Percentiles rank a stretch among this genome's conserved stretches.
These are phyloP conservation scores for Cornus controversa DNA, from an alignment of 148 eudicot species.

Conservation along the genomic window DNA sequence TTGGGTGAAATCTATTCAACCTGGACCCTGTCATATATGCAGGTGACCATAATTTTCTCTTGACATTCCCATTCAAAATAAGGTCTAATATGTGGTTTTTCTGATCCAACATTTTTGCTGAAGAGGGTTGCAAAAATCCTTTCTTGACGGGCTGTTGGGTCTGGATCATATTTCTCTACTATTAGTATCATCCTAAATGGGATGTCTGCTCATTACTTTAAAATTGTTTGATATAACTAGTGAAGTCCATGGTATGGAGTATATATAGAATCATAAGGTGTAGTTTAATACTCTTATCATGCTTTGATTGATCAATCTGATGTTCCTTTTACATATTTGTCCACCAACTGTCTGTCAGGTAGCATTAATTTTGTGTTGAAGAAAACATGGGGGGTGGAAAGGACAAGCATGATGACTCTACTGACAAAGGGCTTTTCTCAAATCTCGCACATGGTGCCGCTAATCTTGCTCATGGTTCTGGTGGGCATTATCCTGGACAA, in stretches of 20 bases:
- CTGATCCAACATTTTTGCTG: neutral
- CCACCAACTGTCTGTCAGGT: neutral
- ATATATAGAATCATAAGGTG: neutral
- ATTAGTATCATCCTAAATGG: no score
- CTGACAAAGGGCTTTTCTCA: constrained; percentile 62
- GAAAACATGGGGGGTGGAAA: constrained; percentile 72
- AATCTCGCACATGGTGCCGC: constrained; percentile 34
- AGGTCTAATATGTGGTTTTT: neutral
- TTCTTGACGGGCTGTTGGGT: no score
- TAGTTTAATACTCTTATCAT: neutral
- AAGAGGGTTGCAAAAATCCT: no score
- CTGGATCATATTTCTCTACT: no score
- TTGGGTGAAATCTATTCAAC: no score
- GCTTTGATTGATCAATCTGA: neutral
- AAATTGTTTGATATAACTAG: neutral
- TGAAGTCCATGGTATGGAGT: neutral
- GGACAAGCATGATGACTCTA: constrained; percentile 53
- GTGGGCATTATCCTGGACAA: constrained; percentile 36
- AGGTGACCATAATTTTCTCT: no score
- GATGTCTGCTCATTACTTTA: no score
- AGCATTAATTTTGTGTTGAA: constrained; percentile 17
- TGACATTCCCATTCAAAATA: neutral
- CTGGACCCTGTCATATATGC: no score
- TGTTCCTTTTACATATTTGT: neutral
- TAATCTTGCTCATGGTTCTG: neutral